phyloP scores from a whole-genome alignment of 768 basidiomycete species.

The Tylopilus balloui region DNA sequence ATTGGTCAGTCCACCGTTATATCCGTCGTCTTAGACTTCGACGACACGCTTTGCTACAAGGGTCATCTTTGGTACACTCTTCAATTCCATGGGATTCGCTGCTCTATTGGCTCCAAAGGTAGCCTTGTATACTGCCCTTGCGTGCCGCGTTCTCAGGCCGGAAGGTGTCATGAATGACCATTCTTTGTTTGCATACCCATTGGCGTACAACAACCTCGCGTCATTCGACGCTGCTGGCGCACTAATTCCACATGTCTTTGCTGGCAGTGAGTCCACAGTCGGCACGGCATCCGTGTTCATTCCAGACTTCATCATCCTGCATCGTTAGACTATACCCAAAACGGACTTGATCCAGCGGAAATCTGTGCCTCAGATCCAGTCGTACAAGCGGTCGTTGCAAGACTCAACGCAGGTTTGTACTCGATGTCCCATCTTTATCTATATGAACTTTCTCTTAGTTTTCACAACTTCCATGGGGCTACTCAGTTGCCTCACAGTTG shows the following conservation, averaged over 20 bases:
- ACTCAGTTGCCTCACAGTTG: constrained; percentile 72
- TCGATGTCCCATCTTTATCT: background rate
- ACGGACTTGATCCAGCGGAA: constrained; percentile 9
- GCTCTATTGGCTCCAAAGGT: constrained; percentile 65
- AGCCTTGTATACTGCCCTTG: constrained; percentile 70
- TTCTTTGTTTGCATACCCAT: background rate
- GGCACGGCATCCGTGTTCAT: constrained; percentile 1
- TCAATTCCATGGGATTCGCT: constrained; percentile 51
- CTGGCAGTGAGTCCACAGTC: background rate
- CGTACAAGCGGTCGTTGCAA: constrained; percentile 69
- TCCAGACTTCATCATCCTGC: background rate
- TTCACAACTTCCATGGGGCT: constrained; percentile 65
- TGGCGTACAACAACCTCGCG: background rate
- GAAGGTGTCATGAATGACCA: constrained; percentile 34
- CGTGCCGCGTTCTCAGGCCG: constrained; percentile 63
- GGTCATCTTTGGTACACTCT: constrained; percentile 51
- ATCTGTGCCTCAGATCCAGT: constrained; percentile 64
- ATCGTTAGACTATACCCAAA: background rate
- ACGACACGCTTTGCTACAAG: constrained; percentile 33
- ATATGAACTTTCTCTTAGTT: constrained; percentile 35
- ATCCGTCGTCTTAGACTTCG: background rate
- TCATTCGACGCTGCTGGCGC: background rate
- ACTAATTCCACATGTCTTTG: background rate
- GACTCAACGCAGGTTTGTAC: constrained; percentile 54
- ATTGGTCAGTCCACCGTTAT: constrained; percentile 49